These are phyloP conservation scores for Saccharata proteae DNA, from an alignment of 2,329 filamentous ascomycete species.

Conservation along the genomic window DNA sequence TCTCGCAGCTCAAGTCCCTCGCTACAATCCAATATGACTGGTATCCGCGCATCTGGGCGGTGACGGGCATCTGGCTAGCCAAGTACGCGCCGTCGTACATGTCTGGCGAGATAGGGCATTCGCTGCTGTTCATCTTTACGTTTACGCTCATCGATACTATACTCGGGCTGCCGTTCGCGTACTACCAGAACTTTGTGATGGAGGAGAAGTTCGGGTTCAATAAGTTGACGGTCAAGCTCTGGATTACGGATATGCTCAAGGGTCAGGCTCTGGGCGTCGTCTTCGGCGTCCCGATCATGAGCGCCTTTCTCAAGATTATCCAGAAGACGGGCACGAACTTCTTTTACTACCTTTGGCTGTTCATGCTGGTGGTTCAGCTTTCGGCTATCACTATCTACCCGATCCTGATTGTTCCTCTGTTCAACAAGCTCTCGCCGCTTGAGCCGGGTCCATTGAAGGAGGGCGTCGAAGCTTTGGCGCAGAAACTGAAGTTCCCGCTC, in stretches of 20 bases:
- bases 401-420: constrained; percentile 82
- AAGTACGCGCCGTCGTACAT: constrained; percentile 66
- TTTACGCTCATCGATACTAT: constrained; percentile 75
- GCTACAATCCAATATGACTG: constrained; percentile 83
- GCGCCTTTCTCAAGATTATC: constrained; percentile 86
- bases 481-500: constrained; percentile 79
- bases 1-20: constrained; percentile 77
- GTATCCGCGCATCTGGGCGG: constrained; percentile 78
- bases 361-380: constrained; percentile 77
- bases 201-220: constrained; percentile 99
- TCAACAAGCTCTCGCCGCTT: constrained; percentile 95
- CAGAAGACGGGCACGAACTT: constrained; percentile 88
- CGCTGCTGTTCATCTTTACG: constrained; percentile 78
- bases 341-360: constrained; percentile 97
- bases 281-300: constrained; percentile 77
- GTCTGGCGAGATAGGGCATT: constrained; percentile 85
- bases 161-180: constrained; percentile 64
- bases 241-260: constrained; percentile 85
- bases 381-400: constrained; percentile 96
- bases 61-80: constrained; percentile 64
- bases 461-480: constrained; percentile 72
- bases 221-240: constrained; percentile 85
- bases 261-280: constrained; percentile 68
- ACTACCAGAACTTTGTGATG: constrained; percentile 91
- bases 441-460: constrained; percentile 79